Evolutionary conservation across 306 rosid species (phyloP).

Genomic region (Cucumis melo): DNA sequence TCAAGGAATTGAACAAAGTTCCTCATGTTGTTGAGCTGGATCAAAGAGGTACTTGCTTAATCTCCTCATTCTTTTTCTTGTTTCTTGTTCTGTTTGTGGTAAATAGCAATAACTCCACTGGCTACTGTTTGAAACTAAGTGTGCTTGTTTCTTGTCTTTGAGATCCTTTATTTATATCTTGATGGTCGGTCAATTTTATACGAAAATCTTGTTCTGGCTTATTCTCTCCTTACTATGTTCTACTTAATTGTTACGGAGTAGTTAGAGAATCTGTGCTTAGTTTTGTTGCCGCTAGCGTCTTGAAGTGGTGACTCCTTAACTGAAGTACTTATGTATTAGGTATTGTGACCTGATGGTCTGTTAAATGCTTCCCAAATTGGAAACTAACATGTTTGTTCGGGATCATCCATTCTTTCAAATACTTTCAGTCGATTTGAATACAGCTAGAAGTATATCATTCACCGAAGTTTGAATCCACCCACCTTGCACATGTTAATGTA

Average conservation of each 20-base stretch:
- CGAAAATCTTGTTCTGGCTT: neutral
- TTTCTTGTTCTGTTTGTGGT: neutral
- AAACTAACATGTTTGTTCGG: neutral
- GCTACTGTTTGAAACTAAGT: neutral
- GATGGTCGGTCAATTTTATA: neutral
- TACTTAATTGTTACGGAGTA: neutral
- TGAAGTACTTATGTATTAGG: neutral
- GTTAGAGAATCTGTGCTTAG: neutral
- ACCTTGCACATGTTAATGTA: neutral
- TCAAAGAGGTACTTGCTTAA: constrained; percentile 51
- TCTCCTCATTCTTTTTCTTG: neutral
- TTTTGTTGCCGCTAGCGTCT: neutral
- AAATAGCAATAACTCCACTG: neutral
- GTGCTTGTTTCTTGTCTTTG: neutral
- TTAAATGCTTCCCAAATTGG: neutral
- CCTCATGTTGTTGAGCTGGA: constrained; percentile 85
- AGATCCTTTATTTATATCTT: neutral
- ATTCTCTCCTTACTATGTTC: neutral
- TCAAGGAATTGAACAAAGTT: constrained; percentile 59
- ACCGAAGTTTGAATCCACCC: neutral
- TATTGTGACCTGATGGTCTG: neutral
- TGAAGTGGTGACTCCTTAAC: neutral
- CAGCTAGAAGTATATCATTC: neutral
- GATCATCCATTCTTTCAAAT: neutral
- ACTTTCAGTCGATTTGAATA: neutral